Percentiles rank a stretch among this genome's conserved stretches.
These are phyloP conservation scores for Solanum aculeatissimum DNA, from an alignment of 305 asterid genomes.

Conservation along the genomic window DNA sequence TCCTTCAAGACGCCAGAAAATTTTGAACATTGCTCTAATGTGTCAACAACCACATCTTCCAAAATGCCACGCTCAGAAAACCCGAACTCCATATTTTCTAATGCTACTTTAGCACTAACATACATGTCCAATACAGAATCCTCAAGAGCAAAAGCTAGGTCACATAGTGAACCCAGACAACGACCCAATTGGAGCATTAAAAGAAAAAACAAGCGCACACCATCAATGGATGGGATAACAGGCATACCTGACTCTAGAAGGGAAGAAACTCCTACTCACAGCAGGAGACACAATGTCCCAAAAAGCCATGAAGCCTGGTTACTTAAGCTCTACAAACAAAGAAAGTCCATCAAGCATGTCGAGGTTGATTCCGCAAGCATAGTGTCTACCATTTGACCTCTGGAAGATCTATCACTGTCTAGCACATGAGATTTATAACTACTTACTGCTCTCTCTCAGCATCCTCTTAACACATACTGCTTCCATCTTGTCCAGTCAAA, in stretches of 20 bases:
- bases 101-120: conserved; percentile 24
- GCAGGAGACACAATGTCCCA: conserved; percentile 9
- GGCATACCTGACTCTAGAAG: neutral
- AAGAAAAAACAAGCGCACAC: conserved; percentile 30
- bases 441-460: neutral
- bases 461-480: conserved; percentile 38
- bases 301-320: conserved; percentile 43
- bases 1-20: conserved; percentile 17
- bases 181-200: conserved; percentile 34
- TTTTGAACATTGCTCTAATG: conserved; percentile 15
- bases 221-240: conserved; percentile 27
- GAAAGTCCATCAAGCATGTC: conserved; percentile 18
- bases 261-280: neutral
- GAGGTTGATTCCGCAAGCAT: conserved; percentile 16
- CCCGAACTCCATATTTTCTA: conserved; percentile 10
- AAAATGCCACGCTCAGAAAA: conserved; percentile 11
- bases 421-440: neutral
- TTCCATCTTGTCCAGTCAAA: conserved; percentile 4
- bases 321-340: conserved; percentile 24
- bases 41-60: conserved; percentile 18
- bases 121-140: conserved; percentile 63
- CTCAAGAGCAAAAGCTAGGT: conserved; percentile 61
- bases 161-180: conserved; percentile 70
- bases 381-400: conserved; percentile 13
- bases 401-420: conserved; percentile 8